Evolutionary conservation across 306 rosid species (phyloP).

Genomic region (Rosa chinensis): DNA sequence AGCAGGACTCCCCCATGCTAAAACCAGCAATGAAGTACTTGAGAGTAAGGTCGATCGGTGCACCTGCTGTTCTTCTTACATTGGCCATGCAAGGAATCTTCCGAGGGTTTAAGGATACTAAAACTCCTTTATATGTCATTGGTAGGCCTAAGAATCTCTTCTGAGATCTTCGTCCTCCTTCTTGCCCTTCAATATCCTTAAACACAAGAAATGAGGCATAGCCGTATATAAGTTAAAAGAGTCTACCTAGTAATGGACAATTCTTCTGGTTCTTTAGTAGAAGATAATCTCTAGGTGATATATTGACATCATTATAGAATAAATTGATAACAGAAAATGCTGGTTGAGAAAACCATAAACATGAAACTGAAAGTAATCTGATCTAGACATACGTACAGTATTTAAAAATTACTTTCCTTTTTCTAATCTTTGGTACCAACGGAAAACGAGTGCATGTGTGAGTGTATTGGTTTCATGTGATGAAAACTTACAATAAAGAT

Average conservation of each 20-base stretch:
- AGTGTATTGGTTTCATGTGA: background rate
- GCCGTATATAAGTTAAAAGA: background rate
- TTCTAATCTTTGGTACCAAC: background rate
- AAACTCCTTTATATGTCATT: conserved; percentile 86
- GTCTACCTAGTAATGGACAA: background rate
- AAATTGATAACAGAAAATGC: background rate
- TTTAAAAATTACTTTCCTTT: background rate
- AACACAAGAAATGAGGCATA: background rate
- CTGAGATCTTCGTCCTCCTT: background rate
- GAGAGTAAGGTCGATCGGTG: conserved; percentile 78
- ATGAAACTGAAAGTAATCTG: background rate
- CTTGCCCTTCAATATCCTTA: background rate
- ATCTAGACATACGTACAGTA: background rate
- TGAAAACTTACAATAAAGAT: background rate
- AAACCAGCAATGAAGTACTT: conserved; percentile 73
- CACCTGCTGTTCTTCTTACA: conserved; percentile 98
- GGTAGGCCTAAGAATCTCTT: conserved; percentile 28
- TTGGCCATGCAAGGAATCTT: conserved; percentile 96
- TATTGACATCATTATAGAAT: background rate
- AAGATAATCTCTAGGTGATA: background rate
- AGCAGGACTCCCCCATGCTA: conserved; percentile 79
- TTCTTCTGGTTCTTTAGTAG: background rate
- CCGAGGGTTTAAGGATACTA: too few relatives aligned
- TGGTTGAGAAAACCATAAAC: background rate
- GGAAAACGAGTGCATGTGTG: background rate